phyloP scores from a whole-genome alignment of 805 yeast species.

The Lipomyces spencermartinsiae region DNA sequence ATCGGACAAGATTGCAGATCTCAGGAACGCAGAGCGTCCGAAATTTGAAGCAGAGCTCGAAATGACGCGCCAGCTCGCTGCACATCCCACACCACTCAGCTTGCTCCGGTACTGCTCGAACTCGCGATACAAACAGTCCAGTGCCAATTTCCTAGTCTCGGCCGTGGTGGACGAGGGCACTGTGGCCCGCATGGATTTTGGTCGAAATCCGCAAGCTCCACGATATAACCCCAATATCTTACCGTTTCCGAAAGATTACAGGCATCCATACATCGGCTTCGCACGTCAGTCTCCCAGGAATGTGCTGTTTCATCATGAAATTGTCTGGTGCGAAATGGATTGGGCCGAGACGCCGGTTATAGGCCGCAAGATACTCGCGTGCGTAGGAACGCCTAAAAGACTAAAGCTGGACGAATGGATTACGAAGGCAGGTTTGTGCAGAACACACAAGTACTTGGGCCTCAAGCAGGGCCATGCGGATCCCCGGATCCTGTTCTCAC shows the following conservation, averaged over 20 bases:
- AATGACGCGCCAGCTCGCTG: conserved; percentile 9
- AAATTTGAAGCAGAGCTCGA: not conserved
- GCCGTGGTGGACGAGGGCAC: conserved; percentile 19
- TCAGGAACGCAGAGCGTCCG: not conserved
- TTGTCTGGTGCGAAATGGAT: conserved; percentile 28
- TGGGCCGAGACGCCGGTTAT: conserved; percentile 22
- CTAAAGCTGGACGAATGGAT: conserved; percentile 17
- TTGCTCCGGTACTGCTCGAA: conserved; percentile 17
- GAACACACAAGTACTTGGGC: not conserved
- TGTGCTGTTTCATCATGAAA: conserved; percentile 20
- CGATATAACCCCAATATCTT: conserved; percentile 29
- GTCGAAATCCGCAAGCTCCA: not conserved
- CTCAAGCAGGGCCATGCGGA: conserved; percentile 28
- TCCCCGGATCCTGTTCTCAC: conserved; percentile 32
- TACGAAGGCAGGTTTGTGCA: conserved; percentile 17
- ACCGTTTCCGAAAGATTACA: conserved; percentile 26
- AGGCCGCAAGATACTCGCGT: conserved; percentile 19
- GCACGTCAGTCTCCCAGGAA: conserved; percentile 15
- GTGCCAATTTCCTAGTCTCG: conserved; percentile 9
- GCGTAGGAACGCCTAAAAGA: not conserved
- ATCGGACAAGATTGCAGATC: not conserved
- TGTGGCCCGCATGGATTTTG: conserved; percentile 18
- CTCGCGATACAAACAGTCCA: not conserved
- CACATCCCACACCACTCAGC: conserved; percentile 18
- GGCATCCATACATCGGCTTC: conserved; percentile 22